A percentile compares a stretch with the other conserved stretches of the same genome.
These are phyloP conservation scores for Scheffersomyces amazonensis DNA, from an alignment of 805 yeast genomes.

Conservation along the genomic window DNA sequence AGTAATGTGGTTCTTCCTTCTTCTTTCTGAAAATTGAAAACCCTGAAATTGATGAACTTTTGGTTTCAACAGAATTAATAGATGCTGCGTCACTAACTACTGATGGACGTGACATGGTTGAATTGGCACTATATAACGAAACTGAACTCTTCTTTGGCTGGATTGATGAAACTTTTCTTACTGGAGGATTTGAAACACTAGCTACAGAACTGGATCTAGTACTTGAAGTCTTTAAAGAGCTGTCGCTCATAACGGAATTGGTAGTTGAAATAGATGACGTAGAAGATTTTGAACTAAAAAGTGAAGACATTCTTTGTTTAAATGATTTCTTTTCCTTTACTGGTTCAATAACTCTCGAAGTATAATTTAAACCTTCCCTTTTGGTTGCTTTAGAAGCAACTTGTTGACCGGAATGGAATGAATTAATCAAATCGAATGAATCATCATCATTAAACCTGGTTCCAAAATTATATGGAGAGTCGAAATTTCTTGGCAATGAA, in stretches of 20 bases:
- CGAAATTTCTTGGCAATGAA: slow-evolving; percentile 6
- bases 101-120: neutral
- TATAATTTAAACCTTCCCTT: slow-evolving; percentile 1
- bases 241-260: neutral
- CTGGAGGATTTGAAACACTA: neutral
- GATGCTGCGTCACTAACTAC: slow-evolving; percentile 13
- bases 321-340: slow-evolving; percentile 1
- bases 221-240: neutral
- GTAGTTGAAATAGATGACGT: neutral
- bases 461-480: neutral
- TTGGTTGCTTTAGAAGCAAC: neutral
- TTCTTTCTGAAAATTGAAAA: slow-evolving; percentile 19
- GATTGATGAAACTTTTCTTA: neutral
- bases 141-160: neutral
- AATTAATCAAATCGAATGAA: slow-evolving; percentile 22
- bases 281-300: neutral
- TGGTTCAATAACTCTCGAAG: slow-evolving; percentile 1
- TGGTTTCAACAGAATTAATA: slow-evolving; percentile 13
- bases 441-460: slow-evolving; percentile 12
- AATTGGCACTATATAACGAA: neutral
- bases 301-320: slow-evolving; percentile 3
- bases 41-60: slow-evolving; percentile 17
- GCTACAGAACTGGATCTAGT: neutral
- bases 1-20: neutral
- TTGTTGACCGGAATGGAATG: slow-evolving; percentile 8